phyloP scores from a whole-genome alignment of 164 flowering plant genomes.

The Amborella trichopoda region DNA sequence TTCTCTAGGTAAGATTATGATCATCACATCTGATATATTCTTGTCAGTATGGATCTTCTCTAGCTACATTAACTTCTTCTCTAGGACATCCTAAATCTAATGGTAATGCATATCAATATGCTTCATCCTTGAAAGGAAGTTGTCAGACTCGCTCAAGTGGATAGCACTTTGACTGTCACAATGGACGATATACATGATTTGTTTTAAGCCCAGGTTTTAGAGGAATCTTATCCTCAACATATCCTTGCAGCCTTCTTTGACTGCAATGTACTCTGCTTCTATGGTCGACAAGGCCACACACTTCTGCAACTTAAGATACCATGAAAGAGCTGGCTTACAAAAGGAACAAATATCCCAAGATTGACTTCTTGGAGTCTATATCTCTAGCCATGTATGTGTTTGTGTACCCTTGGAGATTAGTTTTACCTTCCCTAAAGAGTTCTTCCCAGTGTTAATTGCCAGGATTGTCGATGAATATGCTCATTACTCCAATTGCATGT shows the following conservation, averaged over 20 bases:
- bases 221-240: conserved; percentile 1
- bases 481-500: background rate
- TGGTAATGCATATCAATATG: background rate
- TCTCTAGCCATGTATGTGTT: background rate
- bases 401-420: background rate
- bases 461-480: conserved; percentile 2
- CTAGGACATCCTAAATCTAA: too few relatives aligned
- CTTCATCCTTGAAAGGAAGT: background rate
- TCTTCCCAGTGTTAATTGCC: background rate
- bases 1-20: too few relatives aligned
- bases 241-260: background rate
- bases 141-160: background rate
- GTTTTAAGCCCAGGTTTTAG: background rate
- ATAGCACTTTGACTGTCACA: conserved; percentile 4
- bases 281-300: conserved; percentile 1
- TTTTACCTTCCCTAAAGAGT: background rate
- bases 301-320: conserved; percentile 1
- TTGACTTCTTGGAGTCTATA: conserved; percentile 1
- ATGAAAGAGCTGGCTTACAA: background rate
- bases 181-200: too few relatives aligned
- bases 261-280: background rate
- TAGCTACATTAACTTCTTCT: too few relatives aligned
- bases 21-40: too few relatives aligned
- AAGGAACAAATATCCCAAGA: background rate
- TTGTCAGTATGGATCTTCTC: too few relatives aligned